These are phyloP conservation scores for Aspergillus nanangensis DNA, from an alignment of 495 filamentous ascomycete species.

Conservation along the genomic window DNA sequence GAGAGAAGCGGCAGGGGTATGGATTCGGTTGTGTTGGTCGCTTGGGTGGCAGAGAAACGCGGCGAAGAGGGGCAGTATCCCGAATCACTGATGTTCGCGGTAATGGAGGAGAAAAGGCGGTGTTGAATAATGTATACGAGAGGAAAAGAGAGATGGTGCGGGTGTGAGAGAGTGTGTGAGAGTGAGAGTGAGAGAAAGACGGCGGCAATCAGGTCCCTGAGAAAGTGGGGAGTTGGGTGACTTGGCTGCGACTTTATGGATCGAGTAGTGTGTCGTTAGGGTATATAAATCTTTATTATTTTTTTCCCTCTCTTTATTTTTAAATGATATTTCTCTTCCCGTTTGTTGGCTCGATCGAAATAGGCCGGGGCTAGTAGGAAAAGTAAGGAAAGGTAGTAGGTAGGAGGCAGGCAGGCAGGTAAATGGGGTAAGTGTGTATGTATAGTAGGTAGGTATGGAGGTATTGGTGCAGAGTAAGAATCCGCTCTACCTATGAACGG, in stretches of 20 bases:
- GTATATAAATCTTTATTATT: not conserved
- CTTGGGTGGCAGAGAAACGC: not conserved
- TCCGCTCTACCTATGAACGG: too few relatives aligned
- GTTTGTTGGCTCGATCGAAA: too few relatives aligned
- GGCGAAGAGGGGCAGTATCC: too few relatives aligned
- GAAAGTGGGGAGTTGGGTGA: slow-evolving; percentile 5
- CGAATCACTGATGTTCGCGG: too few relatives aligned
- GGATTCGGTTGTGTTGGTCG: slow-evolving; percentile 1
- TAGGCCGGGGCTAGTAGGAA: too few relatives aligned
- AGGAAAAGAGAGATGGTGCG: not conserved
- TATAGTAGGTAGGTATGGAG: too few relatives aligned
- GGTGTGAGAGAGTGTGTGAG: not conserved
- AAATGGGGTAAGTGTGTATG: too few relatives aligned
- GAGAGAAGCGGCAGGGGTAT: not conserved
- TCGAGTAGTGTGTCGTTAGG: not conserved
- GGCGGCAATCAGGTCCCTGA: slow-evolving; percentile 4
- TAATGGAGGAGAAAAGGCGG: not conserved
- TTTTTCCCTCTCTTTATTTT: not conserved
- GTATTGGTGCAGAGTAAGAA: too few relatives aligned
- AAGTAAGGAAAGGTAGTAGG: too few relatives aligned
- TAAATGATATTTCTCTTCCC: not conserved
- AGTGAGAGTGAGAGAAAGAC: slow-evolving; percentile 1
- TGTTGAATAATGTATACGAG: not conserved
- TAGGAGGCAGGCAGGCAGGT: too few relatives aligned
- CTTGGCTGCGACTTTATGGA: slow-evolving; percentile 6